Evolutionary conservation across 2,329 filamentous ascomycete species (phyloP), one percentile per base, ranked within the genome.

Genomic region (Talaromyces sp.): DNA sequence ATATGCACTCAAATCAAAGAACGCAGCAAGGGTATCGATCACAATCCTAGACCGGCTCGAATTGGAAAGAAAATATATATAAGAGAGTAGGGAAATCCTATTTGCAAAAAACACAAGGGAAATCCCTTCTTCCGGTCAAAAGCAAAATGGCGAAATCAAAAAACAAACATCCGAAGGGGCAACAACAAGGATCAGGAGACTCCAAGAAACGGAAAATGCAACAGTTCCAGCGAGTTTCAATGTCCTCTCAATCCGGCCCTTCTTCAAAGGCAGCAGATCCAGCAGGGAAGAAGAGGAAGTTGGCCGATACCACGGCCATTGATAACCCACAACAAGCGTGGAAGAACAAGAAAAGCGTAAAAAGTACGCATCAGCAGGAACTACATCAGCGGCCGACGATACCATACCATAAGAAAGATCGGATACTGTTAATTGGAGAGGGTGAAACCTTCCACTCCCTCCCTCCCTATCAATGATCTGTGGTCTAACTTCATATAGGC

Each of bases 381-480:
- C 31, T 61, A 7, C 62, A 68, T 56, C 60, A 59, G 27, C 69
- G 71, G 47, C 75, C 76, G 14, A 74, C 74, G 54, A 73, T 80
- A 56, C 80, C 79, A 1, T 82, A 81, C 68, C 69, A 74, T 41
- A 75, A 69, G 57, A 73, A 69, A 24, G 80, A 82, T 73, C 74
- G 78, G 54, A 74, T 82, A 52, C 70, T 82, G 31, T 70, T 81
- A 33, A 69, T 82, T 69, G 80, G 80, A 14, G 80, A 82, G 73
- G 80, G 80, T 79, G 66, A 31, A 6, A 31, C 35, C 9, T 37
- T 37, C 13, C 35, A 3, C 13, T 37, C 13, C 9, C 35, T 37
- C 39, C 27, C 27, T n/a, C 3, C 4, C 39, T 41, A 41, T 41
- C 4, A 14, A 14, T 16, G 39, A 41, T 16, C 14, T 41, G 10